Evolutionary conservation across 768 basidiomycete genomes (phyloP).

Genomic region (Naganishia friedmannii): DNA sequence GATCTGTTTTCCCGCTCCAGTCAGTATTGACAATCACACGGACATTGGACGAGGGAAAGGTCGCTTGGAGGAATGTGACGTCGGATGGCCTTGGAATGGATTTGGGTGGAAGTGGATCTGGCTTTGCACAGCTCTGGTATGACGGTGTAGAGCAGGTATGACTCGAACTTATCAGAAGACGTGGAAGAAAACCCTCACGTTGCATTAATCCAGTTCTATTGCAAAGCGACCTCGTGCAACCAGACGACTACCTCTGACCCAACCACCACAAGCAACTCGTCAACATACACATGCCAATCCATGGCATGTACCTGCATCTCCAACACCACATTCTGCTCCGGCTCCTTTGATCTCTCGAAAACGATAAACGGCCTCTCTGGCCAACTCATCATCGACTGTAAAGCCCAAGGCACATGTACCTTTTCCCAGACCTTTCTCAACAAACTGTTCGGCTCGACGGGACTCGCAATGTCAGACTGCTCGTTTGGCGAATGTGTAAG

Average conservation of each 20-base stretch:
- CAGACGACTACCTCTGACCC: constrained; percentile 57
- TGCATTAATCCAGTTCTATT: constrained; percentile 84
- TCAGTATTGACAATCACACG: constrained; percentile 77
- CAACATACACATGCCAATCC: constrained; percentile 69
- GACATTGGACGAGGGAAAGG: constrained; percentile 57
- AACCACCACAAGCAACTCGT: constrained; percentile 49
- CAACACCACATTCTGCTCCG: constrained; percentile 72
- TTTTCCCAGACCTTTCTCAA: constrained; percentile 74
- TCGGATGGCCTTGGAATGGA: constrained; percentile 26
- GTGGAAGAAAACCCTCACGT: constrained; percentile 57
- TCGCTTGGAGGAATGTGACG: constrained; percentile 4
- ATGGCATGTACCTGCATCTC: constrained; percentile 71
- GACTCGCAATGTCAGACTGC: constrained; percentile 72
- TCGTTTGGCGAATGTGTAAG: constrained; percentile 83
- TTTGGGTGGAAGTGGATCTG: constrained; percentile 34
- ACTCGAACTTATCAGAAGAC: neutral
- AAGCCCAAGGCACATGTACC: constrained; percentile 60
- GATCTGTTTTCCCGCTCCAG: constrained; percentile 67
- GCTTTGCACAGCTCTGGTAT: constrained; percentile 50
- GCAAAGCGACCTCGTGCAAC: constrained; percentile 66
- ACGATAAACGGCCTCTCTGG: constrained; percentile 69
- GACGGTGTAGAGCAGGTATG: constrained; percentile 41
- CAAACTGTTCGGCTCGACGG: constrained; percentile 66
- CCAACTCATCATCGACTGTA: constrained; percentile 67
- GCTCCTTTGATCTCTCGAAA: constrained; percentile 57